A percentile compares a stretch with the other conserved stretches of the same genome.
Evolutionary conservation across 192 early-diverging fungal genomes (phyloP).

Genomic region (Backusella tuberculispora): DNA sequence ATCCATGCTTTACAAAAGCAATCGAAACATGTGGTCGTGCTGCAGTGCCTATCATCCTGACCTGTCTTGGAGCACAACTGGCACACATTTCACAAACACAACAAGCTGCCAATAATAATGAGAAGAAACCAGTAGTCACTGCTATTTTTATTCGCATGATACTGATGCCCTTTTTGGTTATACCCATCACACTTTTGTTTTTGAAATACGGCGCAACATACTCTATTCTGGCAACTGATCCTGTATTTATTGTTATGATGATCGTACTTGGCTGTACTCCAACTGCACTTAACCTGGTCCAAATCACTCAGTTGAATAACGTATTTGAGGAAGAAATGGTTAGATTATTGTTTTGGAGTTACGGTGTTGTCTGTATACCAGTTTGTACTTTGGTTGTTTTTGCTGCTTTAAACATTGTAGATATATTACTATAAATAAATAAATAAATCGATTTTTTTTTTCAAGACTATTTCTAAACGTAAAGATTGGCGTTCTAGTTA

Average conservation of each 20-base stretch:
- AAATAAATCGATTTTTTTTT: not conserved
- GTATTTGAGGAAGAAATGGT: slow-evolving; percentile 74
- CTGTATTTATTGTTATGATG: slow-evolving; percentile 68
- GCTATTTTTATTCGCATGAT: slow-evolving; percentile 43
- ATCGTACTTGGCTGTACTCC: slow-evolving; percentile 68
- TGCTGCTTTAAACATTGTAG: slow-evolving; percentile 37
- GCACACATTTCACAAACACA: slow-evolving; percentile 26
- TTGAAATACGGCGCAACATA: slow-evolving; percentile 25
- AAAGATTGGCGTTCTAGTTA: too few species aligned
- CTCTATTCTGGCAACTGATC: slow-evolving; percentile 61
- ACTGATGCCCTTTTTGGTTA: slow-evolving; percentile 43
- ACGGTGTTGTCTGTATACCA: slow-evolving; percentile 54
- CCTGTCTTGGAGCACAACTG: slow-evolving; percentile 76
- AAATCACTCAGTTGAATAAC: slow-evolving; percentile 68
- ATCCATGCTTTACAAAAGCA: slow-evolving; percentile 60
- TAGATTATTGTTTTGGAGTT: slow-evolving; percentile 70
- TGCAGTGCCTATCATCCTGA: slow-evolving; percentile 78
- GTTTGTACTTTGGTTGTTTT: slow-evolving; percentile 37
- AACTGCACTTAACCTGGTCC: slow-evolving; percentile 74
- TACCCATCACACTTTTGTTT: slow-evolving; percentile 44
- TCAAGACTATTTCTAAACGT: not conserved
- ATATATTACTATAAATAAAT: slow-evolving; percentile 9
- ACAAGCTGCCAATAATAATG: slow-evolving; percentile 7
- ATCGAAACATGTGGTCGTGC: slow-evolving; percentile 75
- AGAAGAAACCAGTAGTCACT: slow-evolving; percentile 42